Base-by-base conservation (phyloP, 192 early-diverging fungal species). In the Umbelopsis vinacea region DNA sequence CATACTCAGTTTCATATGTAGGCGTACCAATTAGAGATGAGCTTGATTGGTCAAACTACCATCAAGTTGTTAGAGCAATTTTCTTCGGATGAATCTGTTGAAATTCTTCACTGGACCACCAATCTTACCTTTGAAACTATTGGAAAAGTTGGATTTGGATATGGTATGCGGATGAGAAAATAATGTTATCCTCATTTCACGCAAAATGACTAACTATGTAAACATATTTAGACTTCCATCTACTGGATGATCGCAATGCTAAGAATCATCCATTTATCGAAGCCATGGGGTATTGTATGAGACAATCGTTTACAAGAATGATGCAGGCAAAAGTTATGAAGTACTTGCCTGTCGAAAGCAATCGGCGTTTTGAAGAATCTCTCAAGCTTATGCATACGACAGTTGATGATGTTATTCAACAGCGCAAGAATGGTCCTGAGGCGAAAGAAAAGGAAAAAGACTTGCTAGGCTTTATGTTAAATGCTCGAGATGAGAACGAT, bases 401-500 rank as follows among this genome's bases (percentile, higher is more conserved):
- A 53, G 85, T 88, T 5, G 80, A 86, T 7, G 73, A 84, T 9
- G 86, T 89, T 10, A 77, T 89, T 69, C n/a, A 63, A 3, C 74
- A 80, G 43, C 78, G 88, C 43, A 87, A 80, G 37, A 24, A 35
- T 6, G 37, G 74, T 14, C 80, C 85, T 38, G 66, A 79, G 9
- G 68, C 67, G 11, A 53, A 52, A 19, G 72, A 76, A 19, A 71
- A 52, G 4, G 70, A 82, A 4, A 84, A 75, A 43, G 87, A 89
- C 57, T 52, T 89, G 57, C 75, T 88, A 17, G 83, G 75, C 26
- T 88, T 77, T 54, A 89, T 89, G 88, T 70, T 89, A 67, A 86
- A 74, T 52, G 84, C 84, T n/a, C 66, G 72, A 7, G 80, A 74
- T 43, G 72, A 79, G 17, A 68, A 84, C 21, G 71, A 73, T 10